phyloP scores from a whole-genome alignment of 768 basidiomycete genomes.

The Hemileccinum impolitum region DNA sequence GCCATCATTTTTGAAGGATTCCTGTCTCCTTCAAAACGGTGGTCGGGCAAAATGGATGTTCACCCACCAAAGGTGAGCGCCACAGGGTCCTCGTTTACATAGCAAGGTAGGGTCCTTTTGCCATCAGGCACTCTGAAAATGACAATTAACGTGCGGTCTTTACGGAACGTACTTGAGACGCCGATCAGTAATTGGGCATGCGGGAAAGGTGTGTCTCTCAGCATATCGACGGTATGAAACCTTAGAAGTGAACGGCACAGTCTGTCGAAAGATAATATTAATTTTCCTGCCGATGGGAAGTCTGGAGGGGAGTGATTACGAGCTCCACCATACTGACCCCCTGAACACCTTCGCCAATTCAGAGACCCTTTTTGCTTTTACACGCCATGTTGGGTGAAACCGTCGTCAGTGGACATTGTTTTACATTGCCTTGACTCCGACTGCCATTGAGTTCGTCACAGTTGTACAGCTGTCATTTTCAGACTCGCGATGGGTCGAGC shows the following conservation, averaged over 20 bases:
- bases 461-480: not conserved
- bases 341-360: too few species aligned
- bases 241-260: constrained; percentile 1
- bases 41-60: not conserved
- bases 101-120: constrained; percentile 6
- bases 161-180: constrained; percentile 16
- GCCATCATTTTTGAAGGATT: constrained; percentile 1
- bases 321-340: not conserved
- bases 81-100: constrained; percentile 18
- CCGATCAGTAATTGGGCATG: constrained; percentile 11
- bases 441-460: constrained; percentile 1
- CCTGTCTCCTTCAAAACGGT: constrained; percentile 11
- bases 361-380: not conserved
- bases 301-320: not conserved
- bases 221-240: not conserved
- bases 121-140: constrained; percentile 15
- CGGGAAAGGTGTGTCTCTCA: constrained; percentile 1
- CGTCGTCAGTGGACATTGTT: too few species aligned
- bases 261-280: not conserved
- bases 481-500: not conserved
- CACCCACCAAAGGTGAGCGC: not conserved
- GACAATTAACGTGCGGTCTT: constrained; percentile 9
- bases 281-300: not conserved
- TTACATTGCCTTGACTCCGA: too few species aligned
- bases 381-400: too few species aligned